Percentiles rank a stretch among this genome's conserved stretches.
These are phyloP conservation scores for Rhodofomes roseus DNA, from an alignment of 1,284 basidiomycete genomes.

Conservation along the genomic window DNA sequence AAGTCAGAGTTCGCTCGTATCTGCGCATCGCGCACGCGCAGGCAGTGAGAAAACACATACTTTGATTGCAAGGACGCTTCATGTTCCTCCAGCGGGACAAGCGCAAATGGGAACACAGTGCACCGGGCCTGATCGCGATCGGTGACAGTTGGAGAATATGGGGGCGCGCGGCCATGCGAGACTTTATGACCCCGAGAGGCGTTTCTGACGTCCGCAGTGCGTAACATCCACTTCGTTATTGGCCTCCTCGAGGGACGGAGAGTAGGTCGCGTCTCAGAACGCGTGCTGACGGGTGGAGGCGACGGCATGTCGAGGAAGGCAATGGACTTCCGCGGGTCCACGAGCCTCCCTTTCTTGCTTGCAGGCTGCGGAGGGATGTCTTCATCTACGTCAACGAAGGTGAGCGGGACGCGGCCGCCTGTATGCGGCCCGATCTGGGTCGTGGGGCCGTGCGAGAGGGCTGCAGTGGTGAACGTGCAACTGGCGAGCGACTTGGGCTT, in stretches of 20 bases:
- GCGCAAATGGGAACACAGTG: neutral
- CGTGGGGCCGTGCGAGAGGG: constrained; percentile 2
- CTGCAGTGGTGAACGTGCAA: constrained; percentile 1
- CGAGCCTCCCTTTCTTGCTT: neutral
- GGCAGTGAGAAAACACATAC: neutral
- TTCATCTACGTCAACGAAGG: neutral
- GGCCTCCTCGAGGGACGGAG: neutral
- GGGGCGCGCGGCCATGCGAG: neutral
- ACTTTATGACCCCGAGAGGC: neutral
- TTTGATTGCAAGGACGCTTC: neutral
- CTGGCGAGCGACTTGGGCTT: neutral
- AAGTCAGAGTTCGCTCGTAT: neutral
- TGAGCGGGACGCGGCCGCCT: constrained; percentile 1
- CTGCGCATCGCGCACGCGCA: neutral
- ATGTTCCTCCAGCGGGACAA: constrained; percentile 2
- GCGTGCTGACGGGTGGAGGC: neutral
- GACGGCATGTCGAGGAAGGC: neutral
- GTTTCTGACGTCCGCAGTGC: neutral
- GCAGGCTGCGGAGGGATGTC: neutral
- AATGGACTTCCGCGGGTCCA: neutral
- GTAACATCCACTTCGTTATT: constrained; percentile 1
- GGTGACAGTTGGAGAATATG: neutral
- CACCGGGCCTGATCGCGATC: neutral
- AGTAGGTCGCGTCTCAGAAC: neutral
- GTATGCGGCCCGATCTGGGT: constrained; percentile 2